These are phyloP conservation scores for Usnea hakonensis DNA, from an alignment of 495 filamentous ascomycete species.

Conservation along the genomic window DNA sequence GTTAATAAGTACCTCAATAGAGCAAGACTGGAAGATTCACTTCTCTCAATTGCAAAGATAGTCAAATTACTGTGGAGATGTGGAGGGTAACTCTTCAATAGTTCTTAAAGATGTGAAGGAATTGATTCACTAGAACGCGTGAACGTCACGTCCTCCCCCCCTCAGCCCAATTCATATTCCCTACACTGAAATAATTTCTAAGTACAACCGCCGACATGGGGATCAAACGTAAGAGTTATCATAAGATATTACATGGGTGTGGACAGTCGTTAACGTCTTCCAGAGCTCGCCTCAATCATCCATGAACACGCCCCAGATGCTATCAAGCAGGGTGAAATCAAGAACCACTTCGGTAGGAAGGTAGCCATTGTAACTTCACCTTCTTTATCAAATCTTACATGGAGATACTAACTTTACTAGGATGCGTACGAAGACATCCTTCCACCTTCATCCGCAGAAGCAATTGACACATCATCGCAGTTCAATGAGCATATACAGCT, in stretches of 20 bases:
- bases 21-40: not conserved
- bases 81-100: not conserved
- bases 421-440: constrained; percentile 64
- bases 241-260: not conserved
- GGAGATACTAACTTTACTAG: constrained; percentile 34
- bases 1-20: not conserved
- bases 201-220: constrained; percentile 60
- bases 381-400: not conserved
- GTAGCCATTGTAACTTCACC: constrained; percentile 74
- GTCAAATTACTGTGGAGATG: not conserved
- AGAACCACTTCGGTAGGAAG: constrained; percentile 95
- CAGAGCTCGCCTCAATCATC: constrained; percentile 77
- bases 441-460: not conserved
- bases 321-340: constrained; percentile 95
- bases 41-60: not conserved
- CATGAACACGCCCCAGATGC: constrained; percentile 86
- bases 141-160: constrained; percentile 5
- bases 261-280: constrained; percentile 10
- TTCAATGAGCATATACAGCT: constrained; percentile 98
- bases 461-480: constrained; percentile 34
- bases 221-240: constrained; percentile 60
- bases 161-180: not conserved
- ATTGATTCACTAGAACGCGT: not conserved
- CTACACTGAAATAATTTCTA: not conserved
- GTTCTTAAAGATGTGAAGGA: not conserved